Conservation (phyloP, 2,329 filamentous ascomycete genomes). For the Tolypocladium inflatum region DNA sequence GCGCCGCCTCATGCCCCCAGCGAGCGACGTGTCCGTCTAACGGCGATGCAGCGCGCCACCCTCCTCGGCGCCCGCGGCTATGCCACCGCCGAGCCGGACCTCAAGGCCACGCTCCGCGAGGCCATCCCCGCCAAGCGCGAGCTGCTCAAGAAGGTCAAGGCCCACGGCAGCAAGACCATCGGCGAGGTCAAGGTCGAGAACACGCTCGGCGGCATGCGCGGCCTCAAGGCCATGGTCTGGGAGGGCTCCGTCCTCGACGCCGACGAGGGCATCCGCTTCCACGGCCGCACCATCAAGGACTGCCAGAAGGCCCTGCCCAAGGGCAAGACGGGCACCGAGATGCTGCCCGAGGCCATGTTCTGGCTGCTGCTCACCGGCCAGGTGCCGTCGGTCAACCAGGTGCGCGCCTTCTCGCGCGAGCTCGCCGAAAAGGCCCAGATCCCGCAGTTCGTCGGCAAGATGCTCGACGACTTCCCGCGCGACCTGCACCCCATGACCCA, state of each 20-base stretch:
- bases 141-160: constrained; percentile 88
- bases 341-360: constrained; percentile 99
- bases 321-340: constrained; percentile 84
- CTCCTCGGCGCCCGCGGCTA: constrained; percentile 43
- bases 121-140: constrained; percentile 89
- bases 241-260: constrained; percentile 95
- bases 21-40: constrained; percentile 3
- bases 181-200: constrained; percentile 92
- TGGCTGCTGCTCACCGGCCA: constrained; percentile 93
- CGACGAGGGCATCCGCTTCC: constrained; percentile 96
- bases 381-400: constrained; percentile 74
- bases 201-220: constrained; percentile 92
- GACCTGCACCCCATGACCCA: constrained; percentile 98
- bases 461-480: constrained; percentile 82
- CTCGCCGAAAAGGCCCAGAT: constrained; percentile 79
- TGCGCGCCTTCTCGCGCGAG: constrained; percentile 74
- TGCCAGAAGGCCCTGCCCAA: constrained; percentile 92
- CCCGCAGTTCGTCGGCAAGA: constrained; percentile 72
- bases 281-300: constrained; percentile 95
- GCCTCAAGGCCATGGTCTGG: constrained; percentile 97
- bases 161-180: constrained; percentile 69
- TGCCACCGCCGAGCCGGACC: constrained; percentile 72
- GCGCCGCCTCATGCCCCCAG: constrained; percentile 13
- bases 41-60: constrained; percentile 18
- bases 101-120: constrained; percentile 78